Evolutionary conservation across 2,329 filamentous ascomycete genomes (phyloP).

Genomic region (Chalaropsis ovoidea): DNA sequence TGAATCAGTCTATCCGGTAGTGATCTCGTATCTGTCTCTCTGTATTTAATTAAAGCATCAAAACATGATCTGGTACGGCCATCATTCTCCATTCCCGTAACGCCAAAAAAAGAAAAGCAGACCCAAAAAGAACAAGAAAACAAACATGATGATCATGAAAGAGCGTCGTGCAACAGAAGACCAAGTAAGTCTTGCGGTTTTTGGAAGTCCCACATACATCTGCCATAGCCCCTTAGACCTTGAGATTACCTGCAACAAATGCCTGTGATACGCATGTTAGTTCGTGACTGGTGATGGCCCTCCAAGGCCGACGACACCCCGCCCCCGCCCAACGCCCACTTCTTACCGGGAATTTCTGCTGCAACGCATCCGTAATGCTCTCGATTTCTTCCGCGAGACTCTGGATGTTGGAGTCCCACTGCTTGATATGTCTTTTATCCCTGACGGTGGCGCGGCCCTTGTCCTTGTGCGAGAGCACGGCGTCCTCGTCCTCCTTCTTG

Average conservation of each 20-base stretch:
- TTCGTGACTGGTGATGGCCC: no score
- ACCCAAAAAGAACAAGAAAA: conserved; percentile 1
- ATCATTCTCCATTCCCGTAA: not conserved
- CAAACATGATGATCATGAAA: not conserved
- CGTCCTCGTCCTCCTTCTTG: conserved; percentile 14
- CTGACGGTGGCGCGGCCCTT: conserved; percentile 54
- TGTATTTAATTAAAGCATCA: not conserved
- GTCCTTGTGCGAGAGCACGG: conserved; percentile 50
- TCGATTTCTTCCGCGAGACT: conserved; percentile 82
- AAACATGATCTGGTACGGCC: no score
- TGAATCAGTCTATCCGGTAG: not conserved
- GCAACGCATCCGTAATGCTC: conserved; percentile 68
- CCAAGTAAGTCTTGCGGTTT: not conserved
- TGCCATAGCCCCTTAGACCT: not conserved
- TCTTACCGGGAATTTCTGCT: conserved; percentile 63
- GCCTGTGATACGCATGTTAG: not conserved
- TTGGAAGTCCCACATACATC: not conserved
- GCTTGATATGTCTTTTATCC: conserved; percentile 61
- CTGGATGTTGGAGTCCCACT: conserved; percentile 85
- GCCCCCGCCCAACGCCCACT: no score
- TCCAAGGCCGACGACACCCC: no score
- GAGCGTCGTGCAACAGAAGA: not conserved
- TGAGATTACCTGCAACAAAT: conserved; percentile 10
- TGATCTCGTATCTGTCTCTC: not conserved
- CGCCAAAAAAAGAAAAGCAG: not conserved